A percentile compares a stretch with the other conserved stretches of the same genome.
phyloP scores from a whole-genome alignment of 352 stramenopile genomes.

The Phytophthora cryptogea region DNA sequence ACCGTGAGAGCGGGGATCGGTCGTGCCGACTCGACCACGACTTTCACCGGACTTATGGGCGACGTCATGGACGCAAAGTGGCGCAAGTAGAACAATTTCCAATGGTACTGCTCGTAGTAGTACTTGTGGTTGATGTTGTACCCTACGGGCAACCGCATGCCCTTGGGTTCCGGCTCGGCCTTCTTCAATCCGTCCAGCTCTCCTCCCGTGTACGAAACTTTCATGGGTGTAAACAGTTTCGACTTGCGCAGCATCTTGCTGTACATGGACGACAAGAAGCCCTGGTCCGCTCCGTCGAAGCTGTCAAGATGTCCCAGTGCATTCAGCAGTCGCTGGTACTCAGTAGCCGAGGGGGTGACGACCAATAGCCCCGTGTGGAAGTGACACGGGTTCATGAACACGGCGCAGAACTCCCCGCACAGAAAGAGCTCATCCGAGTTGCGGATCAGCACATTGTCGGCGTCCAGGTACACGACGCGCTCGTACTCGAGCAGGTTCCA shows the following conservation, averaged over 20 bases:
- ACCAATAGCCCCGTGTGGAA: conserved; percentile 90
- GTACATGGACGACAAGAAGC: conserved; percentile 89
- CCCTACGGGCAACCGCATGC: conserved; percentile 81
- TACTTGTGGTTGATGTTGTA: conserved; percentile 94
- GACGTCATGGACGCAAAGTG: conserved; percentile 90
- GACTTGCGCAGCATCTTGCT: conserved; percentile 73
- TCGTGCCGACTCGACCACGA: conserved; percentile 83
- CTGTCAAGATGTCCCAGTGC: conserved; percentile 65
- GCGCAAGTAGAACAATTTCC: conserved; percentile 85
- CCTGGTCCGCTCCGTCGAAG: conserved; percentile 85
- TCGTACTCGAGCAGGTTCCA: conserved; percentile 92
- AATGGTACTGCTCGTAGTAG: conserved; percentile 90
- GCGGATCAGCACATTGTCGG: conserved; percentile 90
- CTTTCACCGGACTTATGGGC: conserved; percentile 81
- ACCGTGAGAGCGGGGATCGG: conserved; percentile 80
- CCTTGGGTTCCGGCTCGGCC: conserved; percentile 48
- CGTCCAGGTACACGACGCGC: conserved; percentile 90
- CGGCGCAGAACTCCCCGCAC: conserved; percentile 85
- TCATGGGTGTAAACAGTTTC: conserved; percentile 72
- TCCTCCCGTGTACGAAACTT: conserved; percentile 29
- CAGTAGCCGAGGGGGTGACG: conserved; percentile 68
- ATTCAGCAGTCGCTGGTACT: conserved; percentile 78
- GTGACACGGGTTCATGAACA: conserved; percentile 92
- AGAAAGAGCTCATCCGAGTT: conserved; percentile 90
- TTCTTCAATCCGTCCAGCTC: conserved; percentile 48